phyloP scores from a whole-genome alignment of 202 grass and related monocot genomes.

The Zoysia matrella region DNA sequence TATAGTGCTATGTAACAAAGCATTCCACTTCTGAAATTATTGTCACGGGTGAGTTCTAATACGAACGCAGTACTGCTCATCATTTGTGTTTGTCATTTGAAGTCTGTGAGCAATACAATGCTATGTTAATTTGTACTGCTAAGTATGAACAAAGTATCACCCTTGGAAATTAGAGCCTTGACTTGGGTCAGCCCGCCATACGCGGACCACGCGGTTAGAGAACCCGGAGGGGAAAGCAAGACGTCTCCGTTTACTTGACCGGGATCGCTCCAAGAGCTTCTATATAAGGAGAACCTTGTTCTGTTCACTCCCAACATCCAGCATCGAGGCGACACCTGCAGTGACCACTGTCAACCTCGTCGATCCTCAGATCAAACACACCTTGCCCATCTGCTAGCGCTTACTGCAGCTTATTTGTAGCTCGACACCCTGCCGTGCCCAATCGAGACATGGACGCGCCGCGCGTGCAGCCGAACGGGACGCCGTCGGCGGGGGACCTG shows the following conservation, averaged over 20 bases:
- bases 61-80: too few relatives aligned
- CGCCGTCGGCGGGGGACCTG: conserved; percentile 5
- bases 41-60: too few relatives aligned
- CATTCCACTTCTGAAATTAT: too few relatives aligned
- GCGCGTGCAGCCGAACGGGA: conserved; percentile 23
- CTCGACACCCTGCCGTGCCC: neutral
- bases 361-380: neutral
- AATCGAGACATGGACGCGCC: conserved; percentile 21
- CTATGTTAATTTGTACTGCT: neutral
- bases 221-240: neutral
- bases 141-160: neutral
- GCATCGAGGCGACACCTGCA: neutral
- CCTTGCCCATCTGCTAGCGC: neutral
- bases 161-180: neutral
- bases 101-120: too few relatives aligned
- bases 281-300: too few relatives aligned
- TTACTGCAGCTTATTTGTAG: neutral
- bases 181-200: neutral
- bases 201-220: neutral
- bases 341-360: neutral
- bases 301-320: neutral
- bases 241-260: conserved; percentile 2
- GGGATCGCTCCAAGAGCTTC: too few relatives aligned
- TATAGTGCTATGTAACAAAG: too few relatives aligned
- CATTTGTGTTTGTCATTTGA: too few relatives aligned